Evolutionary conservation across 345 rosid genomes (phyloP).

Genomic region (Populus euphratica): DNA sequence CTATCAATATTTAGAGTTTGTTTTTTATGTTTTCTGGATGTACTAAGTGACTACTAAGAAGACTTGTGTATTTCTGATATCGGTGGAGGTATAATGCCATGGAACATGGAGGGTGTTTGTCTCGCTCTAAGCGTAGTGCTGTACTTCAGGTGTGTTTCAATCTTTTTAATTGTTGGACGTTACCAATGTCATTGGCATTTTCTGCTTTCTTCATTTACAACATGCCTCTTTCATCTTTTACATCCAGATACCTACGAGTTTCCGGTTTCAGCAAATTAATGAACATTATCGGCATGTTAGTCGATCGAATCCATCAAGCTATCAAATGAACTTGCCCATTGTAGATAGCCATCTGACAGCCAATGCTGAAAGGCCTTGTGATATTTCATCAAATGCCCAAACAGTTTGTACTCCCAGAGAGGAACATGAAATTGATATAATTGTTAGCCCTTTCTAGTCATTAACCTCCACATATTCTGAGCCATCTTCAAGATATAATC

Average conservation of each 20-base stretch:
- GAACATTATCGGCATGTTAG: constrained; percentile 14
- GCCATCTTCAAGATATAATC: constrained; percentile 2
- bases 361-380: not conserved
- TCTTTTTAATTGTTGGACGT: not conserved
- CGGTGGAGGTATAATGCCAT: constrained; percentile 24
- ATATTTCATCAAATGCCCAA: not conserved
- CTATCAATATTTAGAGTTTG: not conserved
- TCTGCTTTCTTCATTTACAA: not conserved
- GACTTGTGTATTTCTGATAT: not conserved
- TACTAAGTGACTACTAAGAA: not conserved
- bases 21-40: no score
- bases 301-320: constrained; percentile 1
- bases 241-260: constrained; percentile 24
- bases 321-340: constrained; percentile 15
- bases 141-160: constrained; percentile 16
- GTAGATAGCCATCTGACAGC: constrained; percentile 12
- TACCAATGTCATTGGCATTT: not conserved
- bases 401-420: not conserved
- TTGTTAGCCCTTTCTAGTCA: constrained; percentile 5
- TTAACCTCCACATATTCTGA: constrained; percentile 8
- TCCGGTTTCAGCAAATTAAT: constrained; percentile 4
- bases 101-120: constrained; percentile 26
- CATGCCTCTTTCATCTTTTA: not conserved
- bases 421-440: not conserved
- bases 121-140: constrained; percentile 23